Conservation (phyloP, 2,329 filamentous ascomycete genomes). For the Claviceps africana region DNA sequence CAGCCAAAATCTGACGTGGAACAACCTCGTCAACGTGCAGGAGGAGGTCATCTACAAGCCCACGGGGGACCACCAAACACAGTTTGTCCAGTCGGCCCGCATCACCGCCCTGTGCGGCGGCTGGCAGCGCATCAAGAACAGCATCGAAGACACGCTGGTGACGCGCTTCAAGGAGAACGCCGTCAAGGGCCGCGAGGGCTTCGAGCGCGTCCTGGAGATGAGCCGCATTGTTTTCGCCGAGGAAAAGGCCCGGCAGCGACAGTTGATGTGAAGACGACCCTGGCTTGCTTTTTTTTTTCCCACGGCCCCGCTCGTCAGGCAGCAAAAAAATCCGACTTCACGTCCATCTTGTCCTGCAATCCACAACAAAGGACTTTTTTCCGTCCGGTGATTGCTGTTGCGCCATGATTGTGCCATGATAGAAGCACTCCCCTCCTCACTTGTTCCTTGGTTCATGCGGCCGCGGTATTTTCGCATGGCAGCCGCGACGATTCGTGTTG, state of each 20-base stretch:
- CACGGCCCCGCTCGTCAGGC: not conserved
- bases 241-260: conserved; percentile 51
- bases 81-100: conserved; percentile 78
- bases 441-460: not conserved
- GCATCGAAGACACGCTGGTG: conserved; percentile 84
- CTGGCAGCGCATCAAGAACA: conserved; percentile 94
- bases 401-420: not conserved
- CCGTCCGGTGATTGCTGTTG: not conserved
- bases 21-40: conserved; percentile 77
- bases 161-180: conserved; percentile 88
- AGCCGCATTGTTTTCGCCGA: conserved; percentile 83
- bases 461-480: not conserved
- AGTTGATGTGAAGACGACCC: conserved; percentile 2
- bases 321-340: not conserved
- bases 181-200: conserved; percentile 77
- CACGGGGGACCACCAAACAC: conserved; percentile 43
- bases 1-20: conserved; percentile 86
- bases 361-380: not conserved
- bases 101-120: conserved; percentile 91
- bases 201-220: conserved; percentile 89
- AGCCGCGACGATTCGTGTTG: not conserved
- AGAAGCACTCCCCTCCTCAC: not conserved
- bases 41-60: conserved; percentile 86
- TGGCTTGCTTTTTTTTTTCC: not conserved
- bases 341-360: not conserved